These are phyloP conservation scores for Simmondsia chinensis DNA, from an alignment of 148 eudicot species.

Conservation along the genomic window DNA sequence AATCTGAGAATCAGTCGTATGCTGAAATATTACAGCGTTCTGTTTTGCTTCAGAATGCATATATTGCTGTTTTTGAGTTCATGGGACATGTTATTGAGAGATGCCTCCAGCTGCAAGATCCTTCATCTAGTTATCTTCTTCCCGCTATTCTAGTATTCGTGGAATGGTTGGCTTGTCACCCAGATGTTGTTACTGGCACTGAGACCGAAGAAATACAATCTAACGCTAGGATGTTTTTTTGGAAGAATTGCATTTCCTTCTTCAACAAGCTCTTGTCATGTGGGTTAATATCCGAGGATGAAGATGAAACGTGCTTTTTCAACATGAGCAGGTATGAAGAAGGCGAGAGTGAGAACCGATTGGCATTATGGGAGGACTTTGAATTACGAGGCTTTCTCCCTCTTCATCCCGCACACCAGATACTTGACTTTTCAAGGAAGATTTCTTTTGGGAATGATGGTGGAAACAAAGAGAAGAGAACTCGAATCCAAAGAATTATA, in stretches of 20 bases:
- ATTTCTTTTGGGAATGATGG: constrained; percentile 40
- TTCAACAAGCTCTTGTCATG: constrained; percentile 58
- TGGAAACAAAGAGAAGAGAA: constrained; percentile 48
- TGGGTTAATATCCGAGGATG: constrained; percentile 32
- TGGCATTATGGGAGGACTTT: constrained; percentile 83
- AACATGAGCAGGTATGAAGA: constrained; percentile 73
- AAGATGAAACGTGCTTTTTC: constrained; percentile 61
- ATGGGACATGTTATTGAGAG: constrained; percentile 70
- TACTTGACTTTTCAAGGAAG: constrained; percentile 80
- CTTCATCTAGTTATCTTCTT: constrained; percentile 60
- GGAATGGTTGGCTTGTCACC: constrained; percentile 90
- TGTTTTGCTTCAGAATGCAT: constrained; percentile 78
- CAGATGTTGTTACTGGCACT: constrained; percentile 48
- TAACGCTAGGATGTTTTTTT: constrained; percentile 55
- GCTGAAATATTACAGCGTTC: constrained; percentile 84
- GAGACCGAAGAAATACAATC: constrained; percentile 66
- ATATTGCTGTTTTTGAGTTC: constrained; percentile 63
- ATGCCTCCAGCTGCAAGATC: constrained; percentile 61
- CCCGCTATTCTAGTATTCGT: constrained; percentile 83
- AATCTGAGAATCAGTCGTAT: constrained; percentile 83
- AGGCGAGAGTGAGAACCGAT: constrained; percentile 58
- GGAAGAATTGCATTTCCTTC: constrained; percentile 57
- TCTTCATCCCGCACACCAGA: constrained; percentile 73
- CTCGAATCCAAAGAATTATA: constrained; percentile 72
- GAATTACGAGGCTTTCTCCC: constrained; percentile 91